phyloP scores from a whole-genome alignment of 176 grass and related monocot species.

The Cymbopogon citratus region DNA sequence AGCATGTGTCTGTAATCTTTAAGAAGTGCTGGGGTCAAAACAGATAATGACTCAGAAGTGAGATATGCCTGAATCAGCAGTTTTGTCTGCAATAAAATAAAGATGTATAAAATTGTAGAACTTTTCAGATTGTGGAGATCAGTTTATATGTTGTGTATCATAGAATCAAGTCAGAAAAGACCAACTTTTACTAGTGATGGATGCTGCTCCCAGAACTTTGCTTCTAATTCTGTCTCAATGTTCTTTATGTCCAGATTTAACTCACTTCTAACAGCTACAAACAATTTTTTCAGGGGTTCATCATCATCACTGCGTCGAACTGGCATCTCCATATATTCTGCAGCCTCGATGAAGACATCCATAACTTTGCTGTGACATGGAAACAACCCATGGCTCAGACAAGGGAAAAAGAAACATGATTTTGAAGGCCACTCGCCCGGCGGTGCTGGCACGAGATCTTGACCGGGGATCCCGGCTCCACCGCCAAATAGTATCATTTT shows the following conservation, averaged over 20 bases:
- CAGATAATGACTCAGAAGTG: slow-evolving; percentile 60
- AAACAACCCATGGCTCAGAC: slow-evolving; percentile 24
- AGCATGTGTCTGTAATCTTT: slow-evolving; percentile 95
- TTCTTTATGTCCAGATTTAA: slow-evolving; percentile 98
- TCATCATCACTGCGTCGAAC: slow-evolving; percentile 91
- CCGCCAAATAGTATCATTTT: no score
- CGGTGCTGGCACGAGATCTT: no score
- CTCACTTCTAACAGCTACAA: slow-evolving; percentile 91
- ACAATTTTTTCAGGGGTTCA: slow-evolving; percentile 93
- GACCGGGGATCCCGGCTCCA: no score
- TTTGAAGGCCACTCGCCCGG: no score
- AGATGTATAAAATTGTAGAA: background rate
- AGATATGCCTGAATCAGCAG: slow-evolving; percentile 92
- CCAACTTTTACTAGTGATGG: slow-evolving; percentile 92
- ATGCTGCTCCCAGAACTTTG: slow-evolving; percentile 99
- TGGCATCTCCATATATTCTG: slow-evolving; percentile 98
- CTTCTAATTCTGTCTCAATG: slow-evolving; percentile 89
- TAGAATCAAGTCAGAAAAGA: slow-evolving; percentile 13
- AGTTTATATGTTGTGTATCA: background rate
- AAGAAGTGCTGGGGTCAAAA: slow-evolving; percentile 57
- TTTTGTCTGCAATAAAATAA: slow-evolving; percentile 67
- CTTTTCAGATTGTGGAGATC: background rate
- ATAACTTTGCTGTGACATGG: slow-evolving; percentile 82
- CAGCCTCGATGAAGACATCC: slow-evolving; percentile 99
- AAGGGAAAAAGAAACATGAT: background rate